Base-by-base conservation (phyloP, 768 basidiomycete species). In the Suillus weaverae region DNA sequence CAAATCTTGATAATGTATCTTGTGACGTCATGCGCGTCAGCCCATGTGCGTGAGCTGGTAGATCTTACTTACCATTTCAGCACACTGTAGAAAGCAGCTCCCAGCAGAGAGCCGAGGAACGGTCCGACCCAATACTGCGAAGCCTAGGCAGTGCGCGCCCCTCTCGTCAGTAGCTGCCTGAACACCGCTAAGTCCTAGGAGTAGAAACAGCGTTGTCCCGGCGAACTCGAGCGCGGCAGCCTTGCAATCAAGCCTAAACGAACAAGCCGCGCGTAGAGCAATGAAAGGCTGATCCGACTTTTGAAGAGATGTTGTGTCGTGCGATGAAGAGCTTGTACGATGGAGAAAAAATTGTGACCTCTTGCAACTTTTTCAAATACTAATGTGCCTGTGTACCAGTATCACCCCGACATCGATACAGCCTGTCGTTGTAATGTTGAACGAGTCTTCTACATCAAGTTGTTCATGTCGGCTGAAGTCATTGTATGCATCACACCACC, bases 111-210 rank as follows among this genome's bases (percentile, higher is more conserved):
- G 35, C 91, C 90, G 26, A 91, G 78, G 62, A 83, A 83, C 0
- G 89, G 89, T 41, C 90, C 90, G 11, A 90, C 75, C 89, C 89
- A 89, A 69, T 89, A 89, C 86, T 89, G 64, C 66, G 54, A 35
- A 33, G 51, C 43, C 26, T 39, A 13, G 39, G n/a, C n/a, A n/a
- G n/a, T 64, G 38, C 35, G 51, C 30, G 11, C 11, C 22, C 5
- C 60, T 26, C 65, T 80, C 81, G 10, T 76, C 73, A 8, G 80
- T 74, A 1, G 84, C 78, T 3, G 85, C 85, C 70, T 90, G 89
- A 26, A 86, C 83, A 2, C 87, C 86, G 7, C 89, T 88, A 3
- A 88, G 79, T 10, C 85, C 89, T 46, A 89, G 79, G 26, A 87
- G 79, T 33, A 90, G 80, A 74, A 91, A 90, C 62, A 85, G 75